A percentile compares a stretch with the other conserved stretches of the same genome.
These are phyloP conservation scores for Ophiocordyceps unilateralis DNA, from an alignment of 2,329 filamentous ascomycete species.

Conservation along the genomic window DNA sequence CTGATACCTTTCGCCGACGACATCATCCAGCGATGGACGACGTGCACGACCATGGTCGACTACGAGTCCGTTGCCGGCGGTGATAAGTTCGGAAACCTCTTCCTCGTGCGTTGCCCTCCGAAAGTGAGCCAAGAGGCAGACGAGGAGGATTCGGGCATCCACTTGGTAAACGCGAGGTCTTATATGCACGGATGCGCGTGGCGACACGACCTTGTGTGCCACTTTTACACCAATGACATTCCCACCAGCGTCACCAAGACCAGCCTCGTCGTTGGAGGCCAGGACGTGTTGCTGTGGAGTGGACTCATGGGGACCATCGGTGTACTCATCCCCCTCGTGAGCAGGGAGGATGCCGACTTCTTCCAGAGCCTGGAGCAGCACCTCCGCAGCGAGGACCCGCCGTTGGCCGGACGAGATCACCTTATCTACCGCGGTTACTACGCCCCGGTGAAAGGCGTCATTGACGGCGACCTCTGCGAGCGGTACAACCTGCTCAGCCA, in stretches of 20 bases:
- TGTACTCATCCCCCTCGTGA: conserved; percentile 79
- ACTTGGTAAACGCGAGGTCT: conserved; percentile 75
- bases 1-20: conserved; percentile 91
- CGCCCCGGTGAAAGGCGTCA: conserved; percentile 86
- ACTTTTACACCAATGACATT: conserved; percentile 84
- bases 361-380: conserved; percentile 90
- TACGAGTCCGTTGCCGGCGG: conserved; percentile 91
- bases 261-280: conserved; percentile 74
- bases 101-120: conserved; percentile 72
- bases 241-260: conserved; percentile 83
- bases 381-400: conserved; percentile 70
- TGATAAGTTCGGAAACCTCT: conserved; percentile 96
- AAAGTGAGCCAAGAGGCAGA: conserved; percentile 82
- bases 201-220: conserved; percentile 67
- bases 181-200: conserved; percentile 85
- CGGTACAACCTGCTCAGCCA: conserved; percentile 67
- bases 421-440: conserved; percentile 94
- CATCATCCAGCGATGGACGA: conserved; percentile 76
- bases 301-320: conserved; percentile 90
- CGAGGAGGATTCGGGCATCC: conserved; percentile 76
- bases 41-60: conserved; percentile 82
- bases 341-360: conserved; percentile 89
- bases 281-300: conserved; percentile 83
- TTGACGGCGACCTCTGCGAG: conserved; percentile 94
- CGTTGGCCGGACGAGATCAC: conserved; percentile 82